A percentile compares a stretch with the other conserved stretches of the same genome.
phyloP scores from a whole-genome alignment of 257 asterid genomes.

The Ilex asprella region DNA sequence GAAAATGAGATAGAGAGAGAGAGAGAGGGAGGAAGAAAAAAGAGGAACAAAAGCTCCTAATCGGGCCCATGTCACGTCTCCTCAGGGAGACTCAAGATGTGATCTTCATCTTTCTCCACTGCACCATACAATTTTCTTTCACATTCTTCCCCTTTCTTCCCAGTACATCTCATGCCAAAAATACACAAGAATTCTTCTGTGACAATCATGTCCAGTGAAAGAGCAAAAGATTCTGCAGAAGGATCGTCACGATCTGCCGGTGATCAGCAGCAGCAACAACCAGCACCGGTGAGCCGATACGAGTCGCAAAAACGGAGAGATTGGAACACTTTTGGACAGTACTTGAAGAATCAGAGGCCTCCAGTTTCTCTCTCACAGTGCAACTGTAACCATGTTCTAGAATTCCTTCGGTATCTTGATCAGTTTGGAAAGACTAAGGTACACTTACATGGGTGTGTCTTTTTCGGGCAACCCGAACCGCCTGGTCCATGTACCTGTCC shows the following conservation, averaged over 20 bases:
- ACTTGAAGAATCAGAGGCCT: constrained; percentile 69
- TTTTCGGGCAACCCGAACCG: constrained; percentile 91
- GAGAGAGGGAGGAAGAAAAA: constrained; percentile 16
- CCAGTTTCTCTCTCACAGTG: constrained; percentile 59
- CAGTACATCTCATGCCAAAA: constrained; percentile 22
- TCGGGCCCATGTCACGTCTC: constrained; percentile 63
- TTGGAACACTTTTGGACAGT: constrained; percentile 94
- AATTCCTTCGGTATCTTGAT: constrained; percentile 70
- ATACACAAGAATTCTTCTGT: constrained; percentile 34
- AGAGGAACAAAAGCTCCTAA: constrained; percentile 52
- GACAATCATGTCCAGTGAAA: constrained; percentile 14
- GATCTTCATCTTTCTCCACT: constrained; percentile 43
- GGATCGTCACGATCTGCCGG: constrained; percentile 11
- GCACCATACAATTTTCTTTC: constrained; percentile 31
- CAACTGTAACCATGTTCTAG: constrained; percentile 79
- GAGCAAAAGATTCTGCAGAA: constrained; percentile 19
- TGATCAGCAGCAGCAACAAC: constrained; percentile 13
- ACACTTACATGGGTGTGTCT: constrained; percentile 67
- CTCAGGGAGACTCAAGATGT: constrained; percentile 45
- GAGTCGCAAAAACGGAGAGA: constrained; percentile 84
- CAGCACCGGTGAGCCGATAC: constrained; percentile 57
- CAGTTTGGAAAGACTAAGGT: constrained; percentile 93
- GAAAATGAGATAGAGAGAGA: constrained; percentile 11
- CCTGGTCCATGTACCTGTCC: constrained; percentile 95
- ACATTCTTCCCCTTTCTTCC: constrained; percentile 16